Percentiles rank a stretch among this genome's conserved stretches.
Evolutionary conservation across 306 rosid genomes (phyloP).

Genomic region (Cucurbita pepo): DNA sequence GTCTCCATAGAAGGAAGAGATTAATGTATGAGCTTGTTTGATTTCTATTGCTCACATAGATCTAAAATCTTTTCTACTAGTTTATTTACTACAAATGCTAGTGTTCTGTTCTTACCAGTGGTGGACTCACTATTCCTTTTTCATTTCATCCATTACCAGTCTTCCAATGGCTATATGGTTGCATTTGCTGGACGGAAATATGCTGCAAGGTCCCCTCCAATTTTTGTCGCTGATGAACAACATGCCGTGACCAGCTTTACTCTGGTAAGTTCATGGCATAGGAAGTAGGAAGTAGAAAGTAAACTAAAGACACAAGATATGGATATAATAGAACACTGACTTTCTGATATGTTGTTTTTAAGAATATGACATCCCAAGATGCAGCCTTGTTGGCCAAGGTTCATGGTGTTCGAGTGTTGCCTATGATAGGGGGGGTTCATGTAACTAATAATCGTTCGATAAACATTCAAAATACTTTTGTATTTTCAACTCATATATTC

Average conservation of each 20-base stretch:
- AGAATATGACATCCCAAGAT: background rate
- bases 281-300: background rate
- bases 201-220: slow-evolving; percentile 65
- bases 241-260: slow-evolving; percentile 80
- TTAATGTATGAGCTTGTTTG: background rate
- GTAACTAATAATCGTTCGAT: too few species aligned
- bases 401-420: too few species aligned
- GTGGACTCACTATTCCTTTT: slow-evolving; percentile 3
- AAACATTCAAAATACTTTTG: background rate
- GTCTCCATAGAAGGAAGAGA: background rate
- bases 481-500: background rate
- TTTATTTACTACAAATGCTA: background rate
- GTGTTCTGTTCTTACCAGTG: background rate
- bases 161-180: slow-evolving; percentile 59
- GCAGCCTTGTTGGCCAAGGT: too few species aligned
- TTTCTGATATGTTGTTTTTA: background rate
- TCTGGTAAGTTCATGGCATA: slow-evolving; percentile 34
- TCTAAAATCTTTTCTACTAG: background rate
- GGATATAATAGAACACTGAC: background rate
- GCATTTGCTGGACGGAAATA: slow-evolving; percentile 82
- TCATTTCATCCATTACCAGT: slow-evolving; percentile 25
- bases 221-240: slow-evolving; percentile 50
- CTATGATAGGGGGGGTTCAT: too few species aligned
- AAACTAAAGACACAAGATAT: background rate
- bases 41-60: background rate